Conservation (phyloP, 768 basidiomycete genomes). For the Dendrothele bispora region DNA sequence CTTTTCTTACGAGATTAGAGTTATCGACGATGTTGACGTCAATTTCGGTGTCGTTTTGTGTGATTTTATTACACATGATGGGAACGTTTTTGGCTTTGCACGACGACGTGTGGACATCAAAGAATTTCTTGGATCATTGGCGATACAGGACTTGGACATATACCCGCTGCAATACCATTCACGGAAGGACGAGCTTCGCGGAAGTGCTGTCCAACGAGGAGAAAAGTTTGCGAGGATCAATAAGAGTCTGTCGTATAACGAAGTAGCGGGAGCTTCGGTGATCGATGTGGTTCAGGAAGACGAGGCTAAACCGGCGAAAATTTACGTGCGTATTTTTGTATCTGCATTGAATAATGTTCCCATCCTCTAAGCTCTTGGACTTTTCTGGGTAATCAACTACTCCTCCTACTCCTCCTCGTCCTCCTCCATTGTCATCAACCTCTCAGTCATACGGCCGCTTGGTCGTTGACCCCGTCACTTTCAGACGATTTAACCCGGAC, state of each 20-base stretch:
- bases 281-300: background rate
- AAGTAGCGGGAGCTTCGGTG: conserved; percentile 15
- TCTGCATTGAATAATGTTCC: no score
- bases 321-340: no score
- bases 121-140: conserved; percentile 16
- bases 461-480: conserved; percentile 25
- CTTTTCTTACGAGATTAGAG: conserved; percentile 3
- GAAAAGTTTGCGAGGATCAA: conserved; percentile 8
- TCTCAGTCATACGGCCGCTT: conserved; percentile 22
- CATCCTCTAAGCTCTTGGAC: no score
- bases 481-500: conserved; percentile 20
- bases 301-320: background rate
- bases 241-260: conserved; percentile 10
- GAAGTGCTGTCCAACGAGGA: conserved; percentile 11
- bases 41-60: conserved; percentile 3
- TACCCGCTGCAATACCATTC: conserved; percentile 17
- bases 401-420: no score
- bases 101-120: conserved; percentile 8
- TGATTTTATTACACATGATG: conserved; percentile 17
- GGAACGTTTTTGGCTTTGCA: conserved; percentile 15
- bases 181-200: conserved; percentile 5
- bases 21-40: background rate
- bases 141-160: conserved; percentile 15
- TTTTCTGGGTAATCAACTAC: no score
- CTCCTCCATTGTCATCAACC: background rate